These are phyloP conservation scores for Vigna reflexopilosa DNA, from an alignment of 306 rosid species.

Conservation along the genomic window DNA sequence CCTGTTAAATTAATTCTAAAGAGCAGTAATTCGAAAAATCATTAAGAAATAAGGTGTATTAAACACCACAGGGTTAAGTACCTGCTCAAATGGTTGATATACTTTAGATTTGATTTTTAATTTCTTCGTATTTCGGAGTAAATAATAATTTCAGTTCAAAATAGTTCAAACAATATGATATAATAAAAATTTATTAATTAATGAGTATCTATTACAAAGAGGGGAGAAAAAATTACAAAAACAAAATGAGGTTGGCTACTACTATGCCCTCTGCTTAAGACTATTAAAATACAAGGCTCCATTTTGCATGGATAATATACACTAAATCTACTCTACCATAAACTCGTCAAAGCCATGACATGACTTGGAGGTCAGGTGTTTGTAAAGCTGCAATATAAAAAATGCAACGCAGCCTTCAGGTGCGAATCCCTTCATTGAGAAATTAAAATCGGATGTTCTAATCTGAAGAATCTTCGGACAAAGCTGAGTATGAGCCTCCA, in stretches of 20 bases:
- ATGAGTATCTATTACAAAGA: conserved; percentile 50
- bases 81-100: not conserved
- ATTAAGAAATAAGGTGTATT: not conserved
- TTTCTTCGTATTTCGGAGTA: not conserved
- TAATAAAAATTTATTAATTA: conserved; percentile 47
- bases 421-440: conserved; percentile 42
- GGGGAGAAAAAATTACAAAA: conserved; percentile 3
- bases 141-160: conserved; percentile 17
- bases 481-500: conserved; percentile 69
- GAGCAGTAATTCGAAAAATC: not conserved
- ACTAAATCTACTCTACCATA: conserved; percentile 43
- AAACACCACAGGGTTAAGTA: not conserved
- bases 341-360: conserved; percentile 39
- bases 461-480: conserved; percentile 89
- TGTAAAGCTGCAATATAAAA: conserved; percentile 60
- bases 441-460: conserved; percentile 45
- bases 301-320: conserved; percentile 55
- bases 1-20: not conserved
- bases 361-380: conserved; percentile 40
- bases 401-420: conserved; percentile 54
- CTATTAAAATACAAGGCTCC: conserved; percentile 53
- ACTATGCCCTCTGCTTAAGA: conserved; percentile 47
- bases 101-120: not conserved
- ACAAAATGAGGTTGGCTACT: conserved; percentile 38
- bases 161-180: conserved; percentile 12